A percentile compares a stretch with the other conserved stretches of the same genome.
These are phyloP conservation scores for Myrmaecium sp. DNA, from an alignment of 2,329 filamentous ascomycete species.

Conservation along the genomic window DNA sequence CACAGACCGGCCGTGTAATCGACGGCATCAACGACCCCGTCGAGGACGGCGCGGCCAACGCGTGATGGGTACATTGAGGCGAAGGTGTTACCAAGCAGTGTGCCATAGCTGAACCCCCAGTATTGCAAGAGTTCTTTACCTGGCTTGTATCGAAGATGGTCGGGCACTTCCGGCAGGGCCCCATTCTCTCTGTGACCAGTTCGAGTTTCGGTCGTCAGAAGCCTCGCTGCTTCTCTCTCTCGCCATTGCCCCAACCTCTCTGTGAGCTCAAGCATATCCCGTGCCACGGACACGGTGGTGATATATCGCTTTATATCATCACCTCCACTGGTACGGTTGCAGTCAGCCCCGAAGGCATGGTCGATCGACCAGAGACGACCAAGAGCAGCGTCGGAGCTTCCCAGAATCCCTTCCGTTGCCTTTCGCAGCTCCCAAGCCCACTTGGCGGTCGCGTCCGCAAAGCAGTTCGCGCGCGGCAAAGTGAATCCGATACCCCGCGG, in stretches of 20 bases:
- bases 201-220: conserved; percentile 1
- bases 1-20: conserved; percentile 21
- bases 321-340: conserved; percentile 10
- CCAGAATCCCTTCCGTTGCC: conserved; percentile 20
- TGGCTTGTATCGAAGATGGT: conserved; percentile 6
- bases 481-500: conserved; percentile 24
- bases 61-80: conserved; percentile 21
- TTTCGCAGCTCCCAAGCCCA: conserved; percentile 22
- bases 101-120: conserved; percentile 33
- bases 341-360: conserved; percentile 17
- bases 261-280: conserved; percentile 33
- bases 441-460: conserved; percentile 12
- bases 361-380: conserved; percentile 25
- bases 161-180: conserved; percentile 1
- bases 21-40: conserved; percentile 28
- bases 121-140: conserved; percentile 23
- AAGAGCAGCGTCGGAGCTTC: conserved; percentile 25
- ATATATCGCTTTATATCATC: conserved; percentile 26
- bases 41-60: conserved; percentile 21
- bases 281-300: conserved; percentile 29
- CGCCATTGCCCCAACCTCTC: conserved; percentile 26
- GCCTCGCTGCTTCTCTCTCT: conserved; percentile 8
- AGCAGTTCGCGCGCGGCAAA: conserved; percentile 18
- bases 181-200: background rate
- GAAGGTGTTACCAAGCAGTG: conserved; percentile 22